Evolutionary conservation across 305 asterid genomes (phyloP), one percentile per base, ranked within the genome.

Genomic region (Fraxinus greggii): DNA sequence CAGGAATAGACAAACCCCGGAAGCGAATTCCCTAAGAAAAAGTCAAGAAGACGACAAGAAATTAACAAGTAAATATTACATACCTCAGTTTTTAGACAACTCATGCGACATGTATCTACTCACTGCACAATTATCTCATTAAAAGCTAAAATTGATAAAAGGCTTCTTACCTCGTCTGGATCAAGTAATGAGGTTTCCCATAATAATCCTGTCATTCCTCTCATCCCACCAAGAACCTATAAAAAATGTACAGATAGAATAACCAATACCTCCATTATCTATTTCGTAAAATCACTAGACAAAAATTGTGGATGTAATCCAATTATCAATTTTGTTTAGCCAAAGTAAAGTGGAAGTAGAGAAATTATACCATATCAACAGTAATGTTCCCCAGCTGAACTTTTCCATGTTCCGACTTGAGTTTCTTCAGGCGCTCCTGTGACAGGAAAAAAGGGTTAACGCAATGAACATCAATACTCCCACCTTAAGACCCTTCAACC

Each of bases 101-200:
- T 28, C 42, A 13, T 40, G 78, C 48, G 12, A 12, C 10, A 38
- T 81, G 83, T 38, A 75, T 77, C 63, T 42, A 56, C 31, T 19
- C 65, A 69, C 78, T 5, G 78, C 78, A 72, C 74, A 28, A 82
- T 23, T 56, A 77, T 32, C 40, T 77, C 28, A 45, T 31, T 70
- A 79, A 9, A 84, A 78, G 77, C 61, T 67, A 54, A 48, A 73
- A 48, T 70, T 24, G 24, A 23, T 21, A 76, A 21, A 28, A 28
- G 72, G 56, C 42, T 32, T 72, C 70, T 67, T 83, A 94, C 98
- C 97, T 94, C 97, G 65, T 94, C 98, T 15, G 98, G 89, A 82
- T 94, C 98, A 88, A 94, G 97, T 85, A 94, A 89, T 61, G 98
- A 94, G 72, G 98, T 93, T 86, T 94, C 97, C 98, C 98, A 94